A percentile compares a stretch with the other conserved stretches of the same genome.
Conservation (phyloP, 805 yeast species). For the Starmerella kuoi region DNA sequence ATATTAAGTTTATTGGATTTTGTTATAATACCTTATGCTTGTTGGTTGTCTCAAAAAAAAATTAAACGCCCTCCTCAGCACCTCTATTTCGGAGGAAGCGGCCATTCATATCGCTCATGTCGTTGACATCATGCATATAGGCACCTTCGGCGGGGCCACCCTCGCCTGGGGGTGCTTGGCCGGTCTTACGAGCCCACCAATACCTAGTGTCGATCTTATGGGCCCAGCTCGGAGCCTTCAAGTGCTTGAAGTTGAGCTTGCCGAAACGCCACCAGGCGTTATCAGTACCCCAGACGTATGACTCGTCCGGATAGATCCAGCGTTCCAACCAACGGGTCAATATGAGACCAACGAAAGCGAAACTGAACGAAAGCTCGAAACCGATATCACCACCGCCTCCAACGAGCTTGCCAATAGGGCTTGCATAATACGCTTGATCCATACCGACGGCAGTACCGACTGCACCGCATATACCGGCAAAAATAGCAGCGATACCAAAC, state of each 20-base stretch:
- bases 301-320: constrained; percentile 20
- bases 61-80: constrained; percentile 9
- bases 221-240: constrained; percentile 16
- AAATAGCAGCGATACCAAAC: constrained; percentile 62
- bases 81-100: constrained; percentile 13
- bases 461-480: constrained; percentile 70
- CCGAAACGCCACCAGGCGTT: constrained; percentile 23
- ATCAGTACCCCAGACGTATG: constrained; percentile 19
- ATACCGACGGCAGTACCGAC: constrained; percentile 82
- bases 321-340: constrained; percentile 22
- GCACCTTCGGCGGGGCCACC: constrained; percentile 17
- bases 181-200: constrained; percentile 17
- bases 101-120: constrained; percentile 1
- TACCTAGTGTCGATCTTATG: constrained; percentile 13
- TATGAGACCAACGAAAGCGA: constrained; percentile 43
- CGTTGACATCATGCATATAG: constrained; percentile 12
- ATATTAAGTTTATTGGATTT: too few relatives aligned
- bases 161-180: constrained; percentile 15
- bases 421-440: constrained; percentile 74
- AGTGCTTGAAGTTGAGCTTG: constrained; percentile 7
- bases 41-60: too few relatives aligned
- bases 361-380: constrained; percentile 59
- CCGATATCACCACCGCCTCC: constrained; percentile 83
- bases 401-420: constrained; percentile 50
- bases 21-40: too few relatives aligned